Base-by-base conservation (phyloP, 192 early-diverging fungal genomes). In the Coemansia sp. region DNA sequence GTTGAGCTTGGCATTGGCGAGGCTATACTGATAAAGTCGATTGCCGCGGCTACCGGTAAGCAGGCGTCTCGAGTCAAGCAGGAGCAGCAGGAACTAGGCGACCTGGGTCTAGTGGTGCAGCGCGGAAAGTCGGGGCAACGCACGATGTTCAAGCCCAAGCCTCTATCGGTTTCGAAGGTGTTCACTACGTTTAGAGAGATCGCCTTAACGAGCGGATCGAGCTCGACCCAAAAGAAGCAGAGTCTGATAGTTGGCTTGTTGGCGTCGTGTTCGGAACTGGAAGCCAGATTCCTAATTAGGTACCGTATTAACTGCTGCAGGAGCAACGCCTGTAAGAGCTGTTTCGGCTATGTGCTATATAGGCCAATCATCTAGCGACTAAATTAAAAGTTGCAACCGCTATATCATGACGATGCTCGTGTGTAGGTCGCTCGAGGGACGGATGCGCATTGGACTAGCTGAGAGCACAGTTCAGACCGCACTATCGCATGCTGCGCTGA, bases 1-100 rank as follows among this genome's bases (percentile, higher is more conserved):
- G 84, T 96, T 27, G 98, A 99, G 81, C 83, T 99, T 25, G 97
- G 97, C 6, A 90, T 99, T 63, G 98, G 98, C 36, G 96, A 98
- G 69, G 90, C 91, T 19, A 84, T 95, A 5, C 75, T 99, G 36
- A 90, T 97, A 68, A 98, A 98, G 72, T 93, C 95, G 10, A 93
- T 99, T 72, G 96, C 93, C 3, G 75, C 91, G 50, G 90, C 93
- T 2, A 98, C 98, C 0, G 95, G 96, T 11, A 79, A 92, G 19
- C 87, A 85, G 34, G 75, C 86, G 57, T 72, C 84, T 19, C 87
- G 87, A 68, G 89, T 99, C 70, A 97, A 97, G 70, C 69, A 85
- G 51, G 94, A 96, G 21, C 86, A 93, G 71, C 79, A 77, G 21
- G 84, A 86, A 65, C 82, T 85, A 10, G 98, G 98, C 42, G 98